Percentiles rank a stretch among this genome's conserved stretches.
Conservation (phyloP, 2,329 filamentous ascomycete genomes). For the Alternaria alternata region DNA sequence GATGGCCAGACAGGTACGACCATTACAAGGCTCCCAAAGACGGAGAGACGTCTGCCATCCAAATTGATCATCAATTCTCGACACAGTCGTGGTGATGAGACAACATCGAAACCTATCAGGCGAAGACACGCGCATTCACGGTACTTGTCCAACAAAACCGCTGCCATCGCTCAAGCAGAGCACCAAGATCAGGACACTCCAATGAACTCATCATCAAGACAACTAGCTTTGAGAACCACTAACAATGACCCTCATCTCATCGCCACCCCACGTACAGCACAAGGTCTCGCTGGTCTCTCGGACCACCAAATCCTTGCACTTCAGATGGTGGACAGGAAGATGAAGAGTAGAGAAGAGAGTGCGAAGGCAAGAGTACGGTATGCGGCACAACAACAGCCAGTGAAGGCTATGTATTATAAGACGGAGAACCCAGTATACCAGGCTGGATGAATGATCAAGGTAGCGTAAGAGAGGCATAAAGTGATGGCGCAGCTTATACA, state of each 20-base stretch:
- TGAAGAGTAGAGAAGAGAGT: constrained; percentile 1
- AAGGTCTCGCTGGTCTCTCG: background rate
- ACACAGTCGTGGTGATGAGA: background rate
- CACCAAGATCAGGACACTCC: background rate
- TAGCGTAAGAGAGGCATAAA: too few species aligned
- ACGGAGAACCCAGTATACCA: constrained; percentile 15
- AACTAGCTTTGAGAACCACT: background rate
- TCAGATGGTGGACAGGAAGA: constrained; percentile 4
- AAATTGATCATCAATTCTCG: background rate
- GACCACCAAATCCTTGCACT: background rate
- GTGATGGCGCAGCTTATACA: background rate
- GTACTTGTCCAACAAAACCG: background rate
- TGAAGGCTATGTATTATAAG: constrained; percentile 10
- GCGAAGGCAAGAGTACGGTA: background rate
- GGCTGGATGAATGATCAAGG: background rate
- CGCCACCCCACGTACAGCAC: background rate
- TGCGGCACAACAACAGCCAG: constrained; percentile 4
- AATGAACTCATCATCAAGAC: background rate
- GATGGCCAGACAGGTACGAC: background rate
- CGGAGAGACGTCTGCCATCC: background rate
- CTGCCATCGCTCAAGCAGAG: background rate
- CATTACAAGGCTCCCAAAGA: background rate
- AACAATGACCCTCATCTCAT: background rate
- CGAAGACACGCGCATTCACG: background rate
- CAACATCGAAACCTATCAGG: background rate